Evolutionary conservation across 2,329 filamentous ascomycete species (phyloP).

Genomic region (Colletotrichum incanum): DNA sequence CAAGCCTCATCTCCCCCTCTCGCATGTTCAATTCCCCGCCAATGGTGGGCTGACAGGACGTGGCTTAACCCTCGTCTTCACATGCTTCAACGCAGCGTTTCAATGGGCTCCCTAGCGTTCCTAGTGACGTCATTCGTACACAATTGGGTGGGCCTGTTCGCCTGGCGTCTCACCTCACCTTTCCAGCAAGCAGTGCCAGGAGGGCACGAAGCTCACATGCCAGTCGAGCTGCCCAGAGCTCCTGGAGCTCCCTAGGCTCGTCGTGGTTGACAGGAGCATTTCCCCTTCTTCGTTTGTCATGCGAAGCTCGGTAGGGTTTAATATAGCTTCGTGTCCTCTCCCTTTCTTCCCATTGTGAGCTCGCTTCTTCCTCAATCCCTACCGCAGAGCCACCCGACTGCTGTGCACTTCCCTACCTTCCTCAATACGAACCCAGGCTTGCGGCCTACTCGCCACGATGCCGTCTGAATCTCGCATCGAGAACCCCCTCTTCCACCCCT

Average conservation of each 20-base stretch:
- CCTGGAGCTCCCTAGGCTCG: conserved; percentile 34
- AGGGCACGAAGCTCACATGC: conserved; percentile 27
- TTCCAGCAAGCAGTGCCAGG: not conserved
- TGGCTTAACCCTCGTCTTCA: conserved; percentile 31
- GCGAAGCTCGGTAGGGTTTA: not conserved
- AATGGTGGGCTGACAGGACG: not conserved
- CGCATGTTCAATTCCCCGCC: not conserved
- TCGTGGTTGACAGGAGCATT: not conserved
- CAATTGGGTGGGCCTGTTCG: conserved; percentile 34
- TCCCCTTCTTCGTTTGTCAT: not conserved
- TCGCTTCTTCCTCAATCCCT: not conserved
- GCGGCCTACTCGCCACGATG: conserved; percentile 49
- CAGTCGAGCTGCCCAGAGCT: conserved; percentile 36
- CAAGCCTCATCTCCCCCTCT: not conserved
- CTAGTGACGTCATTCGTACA: conserved; percentile 34
- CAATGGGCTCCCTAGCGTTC: conserved; percentile 37
- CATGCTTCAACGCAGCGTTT: conserved; percentile 39
- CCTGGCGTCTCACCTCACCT: conserved; percentile 17
- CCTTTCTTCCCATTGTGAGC: not conserved
- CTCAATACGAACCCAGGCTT: not conserved
- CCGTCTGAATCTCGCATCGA: conserved; percentile 50
- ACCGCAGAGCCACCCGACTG: not conserved
- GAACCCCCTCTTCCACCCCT: conserved; percentile 65
- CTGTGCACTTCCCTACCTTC: not conserved
- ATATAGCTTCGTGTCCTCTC: conserved; percentile 23